These are phyloP conservation scores for Lecanicillium sp. DNA, from an alignment of 2,329 filamentous ascomycete species.

Conservation along the genomic window DNA sequence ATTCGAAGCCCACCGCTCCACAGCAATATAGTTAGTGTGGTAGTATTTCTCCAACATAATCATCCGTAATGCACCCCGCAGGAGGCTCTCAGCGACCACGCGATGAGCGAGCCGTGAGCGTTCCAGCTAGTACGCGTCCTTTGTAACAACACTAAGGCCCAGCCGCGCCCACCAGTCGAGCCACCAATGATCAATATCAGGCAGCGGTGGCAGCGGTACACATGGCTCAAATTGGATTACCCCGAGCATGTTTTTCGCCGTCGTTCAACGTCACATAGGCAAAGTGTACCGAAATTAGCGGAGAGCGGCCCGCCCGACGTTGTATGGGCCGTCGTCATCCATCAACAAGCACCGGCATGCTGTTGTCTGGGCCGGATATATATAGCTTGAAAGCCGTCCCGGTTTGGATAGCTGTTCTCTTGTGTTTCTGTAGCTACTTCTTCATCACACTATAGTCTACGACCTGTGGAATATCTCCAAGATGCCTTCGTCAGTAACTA, in stretches of 20 bases:
- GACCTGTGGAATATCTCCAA: background rate
- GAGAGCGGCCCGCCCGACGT: background rate
- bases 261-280: conserved; percentile 10
- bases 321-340: background rate
- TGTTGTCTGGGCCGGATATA: background rate
- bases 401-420: background rate
- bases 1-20: too few relatives aligned
- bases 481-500: conserved; percentile 5
- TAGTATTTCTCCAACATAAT: too few relatives aligned
- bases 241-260: background rate
- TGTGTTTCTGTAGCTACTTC: background rate
- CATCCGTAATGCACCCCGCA: too few relatives aligned
- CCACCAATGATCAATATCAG: too few relatives aligned
- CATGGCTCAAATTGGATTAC: too few relatives aligned
- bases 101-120: too few relatives aligned
- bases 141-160: too few relatives aligned
- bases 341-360: background rate
- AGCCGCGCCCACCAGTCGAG: too few relatives aligned
- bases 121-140: too few relatives aligned
- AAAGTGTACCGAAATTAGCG: background rate
- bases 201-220: too few relatives aligned
- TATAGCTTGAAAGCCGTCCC: background rate
- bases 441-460: background rate
- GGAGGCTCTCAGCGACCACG: too few relatives aligned
- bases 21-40: too few relatives aligned